Conservation (phyloP, 495 filamentous ascomycete species). For the Tetracladium setigerum region DNA sequence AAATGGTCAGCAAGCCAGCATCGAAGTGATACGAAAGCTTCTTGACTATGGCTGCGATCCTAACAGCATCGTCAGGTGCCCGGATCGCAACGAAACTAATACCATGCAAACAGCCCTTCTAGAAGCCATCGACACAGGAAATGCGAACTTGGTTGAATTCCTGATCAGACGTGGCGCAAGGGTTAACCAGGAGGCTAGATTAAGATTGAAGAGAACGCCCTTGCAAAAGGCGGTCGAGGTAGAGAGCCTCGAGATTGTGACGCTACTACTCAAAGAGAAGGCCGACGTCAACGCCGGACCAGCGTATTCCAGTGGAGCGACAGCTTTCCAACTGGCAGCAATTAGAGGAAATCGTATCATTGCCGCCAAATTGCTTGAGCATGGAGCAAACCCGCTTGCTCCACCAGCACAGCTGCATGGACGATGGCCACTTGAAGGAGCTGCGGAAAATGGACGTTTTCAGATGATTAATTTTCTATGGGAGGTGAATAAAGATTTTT, state of each 20-base stretch:
- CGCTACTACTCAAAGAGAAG: conserved; percentile 1
- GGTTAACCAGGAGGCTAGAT: conserved; percentile 5
- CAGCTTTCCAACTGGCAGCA: conserved; percentile 19
- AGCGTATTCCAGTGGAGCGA: conserved; percentile 8
- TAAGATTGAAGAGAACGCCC: conserved; percentile 4
- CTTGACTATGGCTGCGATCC: conserved; percentile 5
- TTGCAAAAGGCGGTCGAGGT: conserved; percentile 6
- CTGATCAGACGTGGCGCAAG: conserved; percentile 6
- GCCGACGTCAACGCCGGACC: conserved; percentile 8
- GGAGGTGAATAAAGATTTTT: background rate
- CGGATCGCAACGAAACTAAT: too few species aligned
- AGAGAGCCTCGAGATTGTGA: conserved; percentile 5
- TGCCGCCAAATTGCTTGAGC: conserved; percentile 8
- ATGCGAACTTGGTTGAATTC: conserved; percentile 1
- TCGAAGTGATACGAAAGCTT: background rate
- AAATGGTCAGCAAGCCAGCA: background rate
- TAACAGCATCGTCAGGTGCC: background rate
- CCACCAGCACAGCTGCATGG: conserved; percentile 3
- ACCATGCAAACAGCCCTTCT: conserved; percentile 12
- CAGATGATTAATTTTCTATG: conserved; percentile 4
- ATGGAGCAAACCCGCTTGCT: conserved; percentile 10
- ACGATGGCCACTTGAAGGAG: conserved; percentile 6
- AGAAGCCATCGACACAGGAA: conserved; percentile 9
- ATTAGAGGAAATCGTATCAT: conserved; percentile 10
- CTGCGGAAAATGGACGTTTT: conserved; percentile 11